Evolutionary conservation across 257 asterid genomes (phyloP), one percentile per base, ranked within the genome.

Genomic region (Lantana camara): DNA sequence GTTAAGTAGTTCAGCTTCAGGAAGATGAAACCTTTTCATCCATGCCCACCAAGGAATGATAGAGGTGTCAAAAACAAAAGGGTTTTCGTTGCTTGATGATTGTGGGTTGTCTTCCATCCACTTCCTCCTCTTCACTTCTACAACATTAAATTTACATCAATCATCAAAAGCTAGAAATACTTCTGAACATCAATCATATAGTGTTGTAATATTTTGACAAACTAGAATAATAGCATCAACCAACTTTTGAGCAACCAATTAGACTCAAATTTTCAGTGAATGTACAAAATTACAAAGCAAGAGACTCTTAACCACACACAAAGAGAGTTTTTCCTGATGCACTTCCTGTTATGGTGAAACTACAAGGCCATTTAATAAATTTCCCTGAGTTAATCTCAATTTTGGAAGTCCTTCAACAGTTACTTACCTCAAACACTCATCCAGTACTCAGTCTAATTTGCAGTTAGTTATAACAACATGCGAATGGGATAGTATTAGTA

Each of bases 11-110:
- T 93, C 99, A 27, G 99, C 99, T 82, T 93, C 99, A 2, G 99
- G 97, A 47, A 93, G 99, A 82, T 93, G 99, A 65, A 85, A 90
- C 73, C 96, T 83, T 72, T 87, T 87, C 74, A 83, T 80, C 96
- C 99, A 93, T 65, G 94, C 92, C 99, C 99, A 93, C 97, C 97
- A 93, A 46, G 99, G 99, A 71, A 93, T 71, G 29, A 85, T 84
- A 23, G 97, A 80, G 42, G 96, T 90, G 83, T 90, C 95, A 14
- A 93, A 93, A 50, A 81, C 62, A 23, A 93, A 75, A 48, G 97
- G 96, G 49, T 83, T 80, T 27, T 84, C 85, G 37, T 90, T 94
- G 63, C 71, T 90, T 30, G 99, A 88, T 54, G 99, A 84, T 70
- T 81, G 80, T 4, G 99, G 99, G 62, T 73, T 85, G 52, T 73